Percentiles rank a stretch among this genome's conserved stretches.
phyloP scores from a whole-genome alignment of 345 rosid species.

The Syzygium aromaticum region DNA sequence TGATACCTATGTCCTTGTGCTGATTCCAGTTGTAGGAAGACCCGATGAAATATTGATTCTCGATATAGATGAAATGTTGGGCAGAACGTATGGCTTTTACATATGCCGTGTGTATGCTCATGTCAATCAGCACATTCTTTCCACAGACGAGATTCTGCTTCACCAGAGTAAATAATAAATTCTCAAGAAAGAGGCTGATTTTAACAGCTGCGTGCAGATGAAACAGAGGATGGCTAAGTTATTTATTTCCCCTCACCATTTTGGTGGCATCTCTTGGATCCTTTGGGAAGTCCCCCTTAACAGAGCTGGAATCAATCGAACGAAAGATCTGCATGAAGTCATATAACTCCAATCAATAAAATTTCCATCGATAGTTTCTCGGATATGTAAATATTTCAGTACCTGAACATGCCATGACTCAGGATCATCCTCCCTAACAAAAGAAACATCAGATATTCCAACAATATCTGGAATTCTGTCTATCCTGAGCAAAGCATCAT shows the following conservation, averaged over 20 bases:
- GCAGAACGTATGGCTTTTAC: constrained; percentile 97
- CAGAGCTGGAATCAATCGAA: constrained; percentile 90
- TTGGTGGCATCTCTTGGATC: constrained; percentile 70
- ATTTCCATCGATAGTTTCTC: not conserved
- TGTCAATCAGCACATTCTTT: constrained; percentile 89
- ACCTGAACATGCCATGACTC: constrained; percentile 98
- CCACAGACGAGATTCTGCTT: constrained; percentile 81
- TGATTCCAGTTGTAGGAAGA: constrained; percentile 87
- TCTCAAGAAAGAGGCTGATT: not conserved
- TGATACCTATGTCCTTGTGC: constrained; percentile 61
- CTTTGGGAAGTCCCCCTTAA: constrained; percentile 73
- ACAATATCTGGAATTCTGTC: constrained; percentile 77
- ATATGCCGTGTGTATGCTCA: constrained; percentile 98
- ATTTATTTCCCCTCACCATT: constrained; percentile 36
- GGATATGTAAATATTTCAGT: not conserved
- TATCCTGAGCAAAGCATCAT: constrained; percentile 76
- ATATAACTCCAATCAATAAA: not conserved
- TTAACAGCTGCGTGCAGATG: not conserved
- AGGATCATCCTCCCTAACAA: constrained; percentile 32
- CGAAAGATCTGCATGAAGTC: constrained; percentile 60
- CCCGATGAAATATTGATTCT: constrained; percentile 94
- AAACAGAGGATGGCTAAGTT: not conserved
- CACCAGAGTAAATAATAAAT: constrained; percentile 16
- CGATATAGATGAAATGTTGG: constrained; percentile 91
- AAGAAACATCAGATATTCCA: constrained; percentile 50